phyloP scores from a whole-genome alignment of 2,329 filamentous ascomycete genomes.

The Alternaria burnsii region DNA sequence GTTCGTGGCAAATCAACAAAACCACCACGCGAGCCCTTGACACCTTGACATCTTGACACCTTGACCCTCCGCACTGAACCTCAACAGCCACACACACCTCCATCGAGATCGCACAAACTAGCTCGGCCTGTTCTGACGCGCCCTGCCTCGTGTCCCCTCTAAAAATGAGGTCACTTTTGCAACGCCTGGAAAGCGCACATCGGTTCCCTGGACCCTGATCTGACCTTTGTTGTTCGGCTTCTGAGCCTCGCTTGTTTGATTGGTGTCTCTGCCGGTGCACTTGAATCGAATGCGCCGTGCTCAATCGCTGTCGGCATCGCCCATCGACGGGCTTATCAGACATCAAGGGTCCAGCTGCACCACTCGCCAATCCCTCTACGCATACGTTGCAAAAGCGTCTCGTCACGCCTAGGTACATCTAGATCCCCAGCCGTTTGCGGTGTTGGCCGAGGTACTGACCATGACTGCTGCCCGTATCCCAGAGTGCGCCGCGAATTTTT shows the following conservation, averaged over 20 bases:
- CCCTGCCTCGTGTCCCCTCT: no score
- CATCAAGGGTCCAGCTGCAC: not conserved
- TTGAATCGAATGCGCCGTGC: constrained; percentile 27
- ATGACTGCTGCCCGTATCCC: not conserved
- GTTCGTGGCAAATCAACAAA: no score
- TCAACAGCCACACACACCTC: constrained; percentile 1
- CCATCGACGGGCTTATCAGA: constrained; percentile 19
- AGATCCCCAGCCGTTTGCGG: not conserved
- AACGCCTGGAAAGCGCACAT: not conserved
- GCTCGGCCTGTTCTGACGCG: not conserved
- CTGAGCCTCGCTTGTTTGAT: not conserved
- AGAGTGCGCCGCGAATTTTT: not conserved
- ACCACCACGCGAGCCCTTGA: no score
- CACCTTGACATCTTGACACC: no score
- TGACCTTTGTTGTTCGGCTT: constrained; percentile 2
- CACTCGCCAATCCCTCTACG: constrained; percentile 11
- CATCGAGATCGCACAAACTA: constrained; percentile 20
- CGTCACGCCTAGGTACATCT: not conserved
- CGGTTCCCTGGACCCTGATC: constrained; percentile 17
- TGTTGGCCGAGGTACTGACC: not conserved
- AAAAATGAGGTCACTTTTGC: constrained; percentile 14
- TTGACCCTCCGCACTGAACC: constrained; percentile 1
- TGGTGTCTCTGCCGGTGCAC: not conserved
- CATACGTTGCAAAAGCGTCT: constrained; percentile 12
- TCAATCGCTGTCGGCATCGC: constrained; percentile 29